Conservation (phyloP, 2,329 filamentous ascomycete genomes). For the Chrysoporthe austroafricana region DNA sequence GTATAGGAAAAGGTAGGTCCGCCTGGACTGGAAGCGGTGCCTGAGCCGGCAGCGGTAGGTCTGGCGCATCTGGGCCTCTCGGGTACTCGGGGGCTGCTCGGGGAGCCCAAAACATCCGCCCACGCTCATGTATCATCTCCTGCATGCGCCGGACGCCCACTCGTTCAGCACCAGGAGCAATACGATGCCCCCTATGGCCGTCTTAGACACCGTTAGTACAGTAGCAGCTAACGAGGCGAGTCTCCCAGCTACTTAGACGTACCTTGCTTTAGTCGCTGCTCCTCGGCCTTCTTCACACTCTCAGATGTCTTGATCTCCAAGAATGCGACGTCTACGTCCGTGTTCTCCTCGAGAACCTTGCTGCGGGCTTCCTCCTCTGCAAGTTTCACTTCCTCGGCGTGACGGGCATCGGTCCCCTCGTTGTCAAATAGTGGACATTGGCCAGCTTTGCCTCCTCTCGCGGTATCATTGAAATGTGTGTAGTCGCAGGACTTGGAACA, state of each 20-base stretch:
- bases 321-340: conserved; percentile 59
- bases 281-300: conserved; percentile 50
- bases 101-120: neutral
- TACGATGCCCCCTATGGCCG: neutral
- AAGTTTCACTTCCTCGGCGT: conserved; percentile 63
- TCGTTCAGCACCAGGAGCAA: neutral
- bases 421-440: conserved; percentile 73
- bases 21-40: neutral
- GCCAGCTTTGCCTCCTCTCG: conserved; percentile 50
- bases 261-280: conserved; percentile 31
- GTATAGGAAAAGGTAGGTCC: neutral
- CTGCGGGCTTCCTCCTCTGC: conserved; percentile 64
- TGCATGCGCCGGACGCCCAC: neutral
- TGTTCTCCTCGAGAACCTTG: conserved; percentile 61
- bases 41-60: neutral
- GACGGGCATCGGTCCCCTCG: conserved; percentile 53
- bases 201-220: neutral
- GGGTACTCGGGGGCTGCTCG: neutral
- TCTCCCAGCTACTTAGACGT: neutral
- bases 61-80: too few relatives aligned
- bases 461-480: conserved; percentile 66
- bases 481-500: conserved; percentile 72
- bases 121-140: neutral
- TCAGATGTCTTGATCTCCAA: conserved; percentile 65
- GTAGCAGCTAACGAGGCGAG: neutral